Evolutionary conservation across 345 rosid genomes (phyloP).

Genomic region (Eucalyptus pauciflora): DNA sequence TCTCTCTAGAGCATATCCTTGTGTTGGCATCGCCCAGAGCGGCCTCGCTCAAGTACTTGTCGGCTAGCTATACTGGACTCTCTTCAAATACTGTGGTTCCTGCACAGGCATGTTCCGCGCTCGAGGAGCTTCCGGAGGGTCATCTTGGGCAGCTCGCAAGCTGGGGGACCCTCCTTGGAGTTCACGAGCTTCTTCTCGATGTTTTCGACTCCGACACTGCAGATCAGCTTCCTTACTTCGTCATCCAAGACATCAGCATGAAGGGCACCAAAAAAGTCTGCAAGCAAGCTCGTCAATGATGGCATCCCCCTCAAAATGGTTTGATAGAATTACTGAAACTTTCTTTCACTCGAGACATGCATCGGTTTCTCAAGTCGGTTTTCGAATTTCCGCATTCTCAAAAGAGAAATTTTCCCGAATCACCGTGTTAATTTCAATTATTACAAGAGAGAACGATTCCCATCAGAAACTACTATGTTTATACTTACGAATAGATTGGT

Average conservation of each 20-base stretch:
- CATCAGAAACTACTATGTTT: background rate
- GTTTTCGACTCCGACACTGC: background rate
- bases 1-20: background rate
- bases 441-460: background rate
- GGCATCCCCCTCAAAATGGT: background rate
- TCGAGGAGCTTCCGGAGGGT: slow-evolving; percentile 4
- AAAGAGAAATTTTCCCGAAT: background rate
- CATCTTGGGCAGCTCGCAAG: slow-evolving; percentile 10
- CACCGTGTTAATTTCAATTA: background rate
- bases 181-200: slow-evolving; percentile 3
- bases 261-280: slow-evolving; percentile 9
- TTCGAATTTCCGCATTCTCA: too few species aligned
- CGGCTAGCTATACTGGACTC: slow-evolving; percentile 8
- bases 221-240: slow-evolving; percentile 6
- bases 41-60: slow-evolving; percentile 3
- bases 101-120: slow-evolving; percentile 8
- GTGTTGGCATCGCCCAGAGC: slow-evolving; percentile 7
- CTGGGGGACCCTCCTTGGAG: slow-evolving; percentile 6
- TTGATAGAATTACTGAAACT: background rate
- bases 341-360: background rate
- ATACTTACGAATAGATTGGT: slow-evolving; percentile 1
- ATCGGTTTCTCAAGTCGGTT: background rate
- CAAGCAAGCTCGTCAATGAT: background rate
- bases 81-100: slow-evolving; percentile 7
- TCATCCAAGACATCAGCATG: slow-evolving; percentile 7